phyloP scores from a whole-genome alignment of 441 rosid species.

The Croton setiger region DNA sequence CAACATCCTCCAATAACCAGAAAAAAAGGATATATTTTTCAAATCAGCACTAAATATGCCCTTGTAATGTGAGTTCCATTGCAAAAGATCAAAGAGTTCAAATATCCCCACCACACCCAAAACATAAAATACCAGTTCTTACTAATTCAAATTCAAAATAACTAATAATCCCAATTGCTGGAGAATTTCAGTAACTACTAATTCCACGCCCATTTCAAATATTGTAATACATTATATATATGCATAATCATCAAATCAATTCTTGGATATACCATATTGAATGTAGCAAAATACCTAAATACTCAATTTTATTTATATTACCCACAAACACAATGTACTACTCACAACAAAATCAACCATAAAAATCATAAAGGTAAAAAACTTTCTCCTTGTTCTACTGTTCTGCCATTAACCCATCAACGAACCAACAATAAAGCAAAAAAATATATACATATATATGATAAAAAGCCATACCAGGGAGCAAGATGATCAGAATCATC shows the following conservation, averaged over 20 bases:
- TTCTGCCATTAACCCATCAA: background rate
- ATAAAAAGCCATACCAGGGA: slow-evolving; percentile 50
- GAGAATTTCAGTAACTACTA: slow-evolving; percentile 1
- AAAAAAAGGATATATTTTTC: background rate
- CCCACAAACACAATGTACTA: background rate
- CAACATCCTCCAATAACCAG: background rate
- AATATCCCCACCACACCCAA: background rate
- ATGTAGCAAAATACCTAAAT: background rate
- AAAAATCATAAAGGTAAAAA: background rate
- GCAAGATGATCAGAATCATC: slow-evolving; percentile 32
- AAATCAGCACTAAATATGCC: background rate
- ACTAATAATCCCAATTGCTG: background rate
- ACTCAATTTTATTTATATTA: background rate
- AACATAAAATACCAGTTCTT: background rate
- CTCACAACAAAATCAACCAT: background rate
- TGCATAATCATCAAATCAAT: background rate
- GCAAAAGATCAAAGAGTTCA: background rate
- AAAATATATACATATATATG: no score
- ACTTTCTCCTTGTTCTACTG: background rate
- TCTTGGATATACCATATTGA: background rate
- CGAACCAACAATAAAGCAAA: background rate
- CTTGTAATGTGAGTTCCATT: background rate
- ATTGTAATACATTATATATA: background rate
- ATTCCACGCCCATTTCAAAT: slow-evolving; percentile 12
- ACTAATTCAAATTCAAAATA: background rate